Evolutionary conservation across 2,329 filamentous ascomycete genomes (phyloP), one percentile per base, ranked within the genome.

Genomic region (Trichoderma polysporum): DNA sequence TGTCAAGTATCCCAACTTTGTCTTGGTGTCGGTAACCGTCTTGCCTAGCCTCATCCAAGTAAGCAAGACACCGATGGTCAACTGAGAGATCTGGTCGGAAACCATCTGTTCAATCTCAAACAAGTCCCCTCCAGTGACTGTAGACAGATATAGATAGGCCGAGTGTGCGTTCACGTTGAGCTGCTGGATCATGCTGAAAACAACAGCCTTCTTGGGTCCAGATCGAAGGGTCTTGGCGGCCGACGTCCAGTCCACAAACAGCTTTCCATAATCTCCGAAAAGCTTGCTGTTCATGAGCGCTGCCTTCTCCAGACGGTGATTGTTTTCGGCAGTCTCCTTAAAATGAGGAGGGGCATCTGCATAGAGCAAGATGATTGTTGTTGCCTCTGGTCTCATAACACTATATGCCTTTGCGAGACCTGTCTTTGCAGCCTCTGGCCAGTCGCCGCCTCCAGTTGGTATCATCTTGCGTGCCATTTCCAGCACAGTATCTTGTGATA

Each of bases 311-410:
- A 67, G 72, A 29, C 49, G 50, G 56, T 70, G 70, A 69, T 79
- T 78, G 33, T 2, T n/a, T 65, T 75, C 75, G 29, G 67, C 70
- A 29, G 72, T 71, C 63, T 72, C 71, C 58, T 74, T 70, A 69
- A 76, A 76, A 71, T 84, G 82, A n/a, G 84, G 80, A 39, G 81
- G 78, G 13, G 82, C 81, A 74, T 85, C 82, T 0, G 82, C 78
- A 68, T 82, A 85, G 19, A 84, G 72, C 4, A 85, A 69, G 53
- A 84, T 77, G n/a, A 85, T 73, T 0, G 84, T 85, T 17, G 80
- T 82, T 7, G 80, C 82, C 12, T 81, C 79, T 0, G 77, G 69
- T 31, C 83, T 79, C 82, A 85, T 84, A 31, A 81, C 70, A 47
- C 77, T 69, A 70, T 85, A 79, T 1, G 82, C 82, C 9, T 73